Evolutionary conservation across 2,329 filamentous ascomycete genomes (phyloP).

Genomic region (Aspergillus sp.): DNA sequence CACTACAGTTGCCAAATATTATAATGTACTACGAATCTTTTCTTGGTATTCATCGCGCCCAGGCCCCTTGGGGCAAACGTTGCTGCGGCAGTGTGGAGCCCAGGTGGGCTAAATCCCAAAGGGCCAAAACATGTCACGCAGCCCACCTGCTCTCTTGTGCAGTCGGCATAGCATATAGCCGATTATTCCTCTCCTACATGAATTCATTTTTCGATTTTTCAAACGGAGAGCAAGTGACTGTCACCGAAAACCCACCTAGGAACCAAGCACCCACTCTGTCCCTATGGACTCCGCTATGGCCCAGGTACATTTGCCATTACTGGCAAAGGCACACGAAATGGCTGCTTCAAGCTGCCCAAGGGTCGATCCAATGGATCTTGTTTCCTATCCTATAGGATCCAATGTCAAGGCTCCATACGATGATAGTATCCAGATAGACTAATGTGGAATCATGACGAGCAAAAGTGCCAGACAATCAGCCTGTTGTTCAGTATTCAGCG

Average conservation of each 20-base stretch:
- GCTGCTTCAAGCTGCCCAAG: background rate
- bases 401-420: background rate
- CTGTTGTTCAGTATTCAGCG: background rate
- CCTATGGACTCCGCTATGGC: background rate
- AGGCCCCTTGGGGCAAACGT: background rate
- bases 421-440: background rate
- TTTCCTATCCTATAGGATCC: background rate
- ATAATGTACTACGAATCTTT: too few species aligned
- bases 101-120: background rate
- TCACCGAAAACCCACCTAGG: background rate
- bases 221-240: background rate
- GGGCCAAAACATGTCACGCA: background rate
- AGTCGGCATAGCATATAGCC: background rate
- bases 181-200: background rate
- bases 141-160: background rate
- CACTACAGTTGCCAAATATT: too few species aligned
- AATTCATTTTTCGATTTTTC: background rate
- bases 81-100: background rate
- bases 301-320: slow-evolving; percentile 8
- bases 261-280: background rate
- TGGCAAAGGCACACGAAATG: background rate
- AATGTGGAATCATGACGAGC: background rate
- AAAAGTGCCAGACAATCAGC: background rate
- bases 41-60: background rate
- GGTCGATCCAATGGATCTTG: background rate